phyloP scores from a whole-genome alignment of 495 filamentous ascomycete genomes.

The Physcia stellaris region DNA sequence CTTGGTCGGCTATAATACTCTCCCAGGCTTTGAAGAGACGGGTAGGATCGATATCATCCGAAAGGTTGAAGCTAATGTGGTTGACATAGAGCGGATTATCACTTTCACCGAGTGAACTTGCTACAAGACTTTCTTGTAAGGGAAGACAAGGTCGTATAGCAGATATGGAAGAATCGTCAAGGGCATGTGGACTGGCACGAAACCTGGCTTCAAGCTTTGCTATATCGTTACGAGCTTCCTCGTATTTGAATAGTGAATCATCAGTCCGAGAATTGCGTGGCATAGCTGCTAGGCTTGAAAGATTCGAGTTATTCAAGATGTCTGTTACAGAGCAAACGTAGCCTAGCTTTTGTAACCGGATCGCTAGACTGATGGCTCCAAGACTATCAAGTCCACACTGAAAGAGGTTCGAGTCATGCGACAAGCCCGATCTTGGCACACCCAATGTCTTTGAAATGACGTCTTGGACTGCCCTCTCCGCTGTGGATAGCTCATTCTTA shows the following conservation, averaged over 20 bases:
- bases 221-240: too few relatives aligned
- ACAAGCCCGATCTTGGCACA: constrained; percentile 31
- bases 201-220: constrained; percentile 38
- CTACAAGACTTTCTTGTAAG: constrained; percentile 72
- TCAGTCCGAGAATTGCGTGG: constrained; percentile 13
- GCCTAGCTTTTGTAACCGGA: constrained; percentile 43
- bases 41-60: constrained; percentile 30
- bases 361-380: constrained; percentile 44
- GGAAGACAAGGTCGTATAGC: constrained; percentile 38
- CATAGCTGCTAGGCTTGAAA: constrained; percentile 11
- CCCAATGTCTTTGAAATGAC: background rate
- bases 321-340: constrained; percentile 46
- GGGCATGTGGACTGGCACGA: constrained; percentile 25
- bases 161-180: constrained; percentile 14
- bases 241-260: too few relatives aligned
- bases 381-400: constrained; percentile 32
- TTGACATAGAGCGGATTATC: constrained; percentile 63
- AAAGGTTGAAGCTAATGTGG: constrained; percentile 50
- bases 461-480: constrained; percentile 5
- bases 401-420: constrained; percentile 36
- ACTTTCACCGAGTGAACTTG: constrained; percentile 53
- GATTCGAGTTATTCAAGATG: constrained; percentile 46
- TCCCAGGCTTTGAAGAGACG: constrained; percentile 47
- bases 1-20: constrained; percentile 34
- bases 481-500: background rate